These are phyloP conservation scores for Cyclotella sp. DNA, from an alignment of 108 stramenopile species.

Conservation along the genomic window DNA sequence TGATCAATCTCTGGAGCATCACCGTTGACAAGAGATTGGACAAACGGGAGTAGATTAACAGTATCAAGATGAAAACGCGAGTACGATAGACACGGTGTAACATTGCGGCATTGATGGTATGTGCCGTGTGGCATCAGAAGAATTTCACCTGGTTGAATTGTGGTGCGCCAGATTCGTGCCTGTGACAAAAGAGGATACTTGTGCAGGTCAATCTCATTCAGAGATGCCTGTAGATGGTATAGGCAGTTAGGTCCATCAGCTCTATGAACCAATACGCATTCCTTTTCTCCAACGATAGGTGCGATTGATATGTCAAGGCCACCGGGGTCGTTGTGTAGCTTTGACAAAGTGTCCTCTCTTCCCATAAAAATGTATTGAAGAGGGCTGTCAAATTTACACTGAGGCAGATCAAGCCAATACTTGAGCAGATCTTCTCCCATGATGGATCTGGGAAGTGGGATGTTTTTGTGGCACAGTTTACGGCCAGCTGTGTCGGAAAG, in stretches of 20 bases:
- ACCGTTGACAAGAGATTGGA: slow-evolving; percentile 60
- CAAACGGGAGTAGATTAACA: slow-evolving; percentile 70
- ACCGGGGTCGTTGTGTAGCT: slow-evolving; percentile 76
- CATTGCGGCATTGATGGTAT: slow-evolving; percentile 80
- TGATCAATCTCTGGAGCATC: slow-evolving; percentile 83
- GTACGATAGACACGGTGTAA: slow-evolving; percentile 81
- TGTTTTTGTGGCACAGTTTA: slow-evolving; percentile 66
- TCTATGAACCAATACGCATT: slow-evolving; percentile 80
- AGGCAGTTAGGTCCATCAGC: slow-evolving; percentile 66
- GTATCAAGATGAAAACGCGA: slow-evolving; percentile 81
- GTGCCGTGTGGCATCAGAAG: slow-evolving; percentile 87
- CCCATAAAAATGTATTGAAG: slow-evolving; percentile 92
- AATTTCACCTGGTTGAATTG: slow-evolving; percentile 82
- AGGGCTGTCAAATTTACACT: slow-evolving; percentile 63
- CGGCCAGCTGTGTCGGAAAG: slow-evolving; percentile 66
- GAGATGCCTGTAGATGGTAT: slow-evolving; percentile 59
- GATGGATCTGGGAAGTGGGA: slow-evolving; percentile 66
- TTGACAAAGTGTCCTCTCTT: slow-evolving; percentile 62
- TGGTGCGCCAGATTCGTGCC: slow-evolving; percentile 68
- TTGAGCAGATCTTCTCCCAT: slow-evolving; percentile 78
- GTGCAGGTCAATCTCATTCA: slow-evolving; percentile 70
- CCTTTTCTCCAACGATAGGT: slow-evolving; percentile 82
- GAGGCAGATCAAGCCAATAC: slow-evolving; percentile 72
- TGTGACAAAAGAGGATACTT: slow-evolving; percentile 63
- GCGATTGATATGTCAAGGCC: slow-evolving; percentile 84